Evolutionary conservation across 1,284 basidiomycete genomes (phyloP).

Genomic region (Farysia itapuensis): DNA sequence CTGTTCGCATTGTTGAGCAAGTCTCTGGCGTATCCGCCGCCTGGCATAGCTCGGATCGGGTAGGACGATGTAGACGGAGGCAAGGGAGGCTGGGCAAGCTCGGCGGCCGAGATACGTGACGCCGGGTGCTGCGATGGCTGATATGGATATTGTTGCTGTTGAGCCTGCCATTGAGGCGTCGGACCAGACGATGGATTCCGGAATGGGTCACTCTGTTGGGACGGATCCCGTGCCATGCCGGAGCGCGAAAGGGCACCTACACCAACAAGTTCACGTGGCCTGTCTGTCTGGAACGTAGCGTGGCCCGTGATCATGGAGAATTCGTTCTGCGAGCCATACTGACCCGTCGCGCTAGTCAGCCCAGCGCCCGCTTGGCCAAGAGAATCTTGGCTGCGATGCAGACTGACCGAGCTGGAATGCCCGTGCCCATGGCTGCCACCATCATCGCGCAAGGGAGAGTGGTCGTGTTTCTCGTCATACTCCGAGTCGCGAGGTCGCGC

Average conservation of each 20-base stretch:
- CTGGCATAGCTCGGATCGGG: no score
- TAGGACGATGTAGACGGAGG: slow-evolving; percentile 18
- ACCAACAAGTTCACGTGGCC: no score
- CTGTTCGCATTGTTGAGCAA: not conserved
- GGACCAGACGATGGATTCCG: no score
- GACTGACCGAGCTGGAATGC: slow-evolving; percentile 21
- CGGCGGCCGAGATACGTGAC: slow-evolving; percentile 17
- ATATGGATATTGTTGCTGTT: not conserved
- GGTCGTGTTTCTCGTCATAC: slow-evolving; percentile 12
- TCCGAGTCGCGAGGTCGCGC: slow-evolving; percentile 3
- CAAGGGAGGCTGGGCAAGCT: slow-evolving; percentile 15
- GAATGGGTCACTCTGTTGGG: no score
- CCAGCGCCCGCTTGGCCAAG: slow-evolving; percentile 8
- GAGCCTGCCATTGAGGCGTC: not conserved
- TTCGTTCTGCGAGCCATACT: no score
- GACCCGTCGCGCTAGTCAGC: no score
- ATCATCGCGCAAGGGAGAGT: slow-evolving; percentile 7
- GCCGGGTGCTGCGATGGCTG: slow-evolving; percentile 6
- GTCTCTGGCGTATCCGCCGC: not conserved
- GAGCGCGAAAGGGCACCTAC: no score
- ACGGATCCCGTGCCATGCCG: no score
- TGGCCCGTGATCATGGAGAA: no score
- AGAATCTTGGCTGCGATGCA: slow-evolving; percentile 23
- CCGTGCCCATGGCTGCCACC: slow-evolving; percentile 3
- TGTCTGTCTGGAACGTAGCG: no score